A percentile compares a stretch with the other conserved stretches of the same genome.
phyloP scores from a whole-genome alignment of 2,329 filamentous ascomycete species.

The Chaetomium sp. region DNA sequence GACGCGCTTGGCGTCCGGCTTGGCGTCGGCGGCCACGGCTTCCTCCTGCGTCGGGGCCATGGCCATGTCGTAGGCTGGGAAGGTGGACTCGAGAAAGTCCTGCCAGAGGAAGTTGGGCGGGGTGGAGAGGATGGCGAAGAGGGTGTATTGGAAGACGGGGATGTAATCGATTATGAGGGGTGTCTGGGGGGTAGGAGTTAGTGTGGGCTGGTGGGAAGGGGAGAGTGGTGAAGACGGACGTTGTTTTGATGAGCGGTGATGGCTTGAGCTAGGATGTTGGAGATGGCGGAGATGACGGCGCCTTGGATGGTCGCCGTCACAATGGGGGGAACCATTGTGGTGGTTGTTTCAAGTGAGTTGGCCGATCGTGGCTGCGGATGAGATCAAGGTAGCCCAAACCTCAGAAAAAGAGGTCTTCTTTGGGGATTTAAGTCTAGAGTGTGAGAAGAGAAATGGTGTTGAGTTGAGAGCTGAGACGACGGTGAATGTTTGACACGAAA shows the following conservation, averaged over 20 bases:
- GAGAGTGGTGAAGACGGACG: constrained; percentile 47
- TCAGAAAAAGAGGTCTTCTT: neutral
- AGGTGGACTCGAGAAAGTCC: constrained; percentile 71
- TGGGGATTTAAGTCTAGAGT: neutral
- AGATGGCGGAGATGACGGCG: constrained; percentile 64
- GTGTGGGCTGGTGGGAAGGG: neutral
- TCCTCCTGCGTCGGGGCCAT: constrained; percentile 44
- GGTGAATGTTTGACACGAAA: neutral
- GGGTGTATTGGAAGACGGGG: constrained; percentile 73
- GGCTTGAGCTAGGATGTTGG: constrained; percentile 73
- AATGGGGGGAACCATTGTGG: constrained; percentile 50
- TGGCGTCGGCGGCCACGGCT: constrained; percentile 49
- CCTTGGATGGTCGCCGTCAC: constrained; percentile 66
- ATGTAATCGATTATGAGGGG: constrained; percentile 64
- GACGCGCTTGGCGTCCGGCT: constrained; percentile 42
- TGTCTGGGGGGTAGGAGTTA: constrained; percentile 46
- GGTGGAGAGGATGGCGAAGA: constrained; percentile 72
- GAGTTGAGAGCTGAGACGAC: neutral
- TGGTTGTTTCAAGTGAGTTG: neutral
- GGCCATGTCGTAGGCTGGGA: constrained; percentile 65
- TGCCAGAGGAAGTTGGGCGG: constrained; percentile 89
- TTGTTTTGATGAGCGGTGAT: constrained; percentile 63
- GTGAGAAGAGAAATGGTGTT: constrained; percentile 1
- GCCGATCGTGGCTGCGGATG: neutral
- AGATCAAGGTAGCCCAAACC: neutral